phyloP scores from a whole-genome alignment of 75 land plant genomes.

The Pinus tabuliformis region DNA sequence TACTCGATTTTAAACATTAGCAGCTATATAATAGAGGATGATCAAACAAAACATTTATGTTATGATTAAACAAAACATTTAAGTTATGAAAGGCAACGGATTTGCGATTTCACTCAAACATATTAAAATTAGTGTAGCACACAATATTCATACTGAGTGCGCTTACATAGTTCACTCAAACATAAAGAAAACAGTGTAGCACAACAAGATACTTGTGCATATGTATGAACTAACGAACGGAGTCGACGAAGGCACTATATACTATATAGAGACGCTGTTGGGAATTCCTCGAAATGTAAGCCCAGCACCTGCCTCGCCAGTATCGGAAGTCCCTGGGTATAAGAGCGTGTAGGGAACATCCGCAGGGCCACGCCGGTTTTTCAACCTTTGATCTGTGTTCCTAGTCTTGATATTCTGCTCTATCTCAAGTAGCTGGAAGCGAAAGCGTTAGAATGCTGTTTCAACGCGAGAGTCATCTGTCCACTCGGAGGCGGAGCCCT shows the following conservation, averaged over 20 bases:
- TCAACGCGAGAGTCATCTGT: neutral
- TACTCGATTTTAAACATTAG: no score
- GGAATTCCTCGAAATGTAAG: neutral
- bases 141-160: no score
- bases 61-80: no score
- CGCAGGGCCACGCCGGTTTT: neutral
- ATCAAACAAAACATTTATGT: no score
- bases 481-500: conserved; percentile 25
- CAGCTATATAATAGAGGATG: no score
- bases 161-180: no score
- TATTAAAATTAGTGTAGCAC: no score
- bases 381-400: neutral
- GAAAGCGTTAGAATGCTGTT: neutral
- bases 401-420: neutral
- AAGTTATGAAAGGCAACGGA: no score
- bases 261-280: neutral
- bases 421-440: neutral
- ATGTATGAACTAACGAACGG: no score
- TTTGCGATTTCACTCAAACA: no score
- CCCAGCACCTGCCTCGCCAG: neutral
- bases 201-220: no score
- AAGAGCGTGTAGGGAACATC: neutral
- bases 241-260: neutral
- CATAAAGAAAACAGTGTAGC: no score
- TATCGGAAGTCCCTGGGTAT: neutral